These are phyloP conservation scores for Venturia effusa DNA, from an alignment of 2,329 filamentous ascomycete genomes.

Conservation along the genomic window DNA sequence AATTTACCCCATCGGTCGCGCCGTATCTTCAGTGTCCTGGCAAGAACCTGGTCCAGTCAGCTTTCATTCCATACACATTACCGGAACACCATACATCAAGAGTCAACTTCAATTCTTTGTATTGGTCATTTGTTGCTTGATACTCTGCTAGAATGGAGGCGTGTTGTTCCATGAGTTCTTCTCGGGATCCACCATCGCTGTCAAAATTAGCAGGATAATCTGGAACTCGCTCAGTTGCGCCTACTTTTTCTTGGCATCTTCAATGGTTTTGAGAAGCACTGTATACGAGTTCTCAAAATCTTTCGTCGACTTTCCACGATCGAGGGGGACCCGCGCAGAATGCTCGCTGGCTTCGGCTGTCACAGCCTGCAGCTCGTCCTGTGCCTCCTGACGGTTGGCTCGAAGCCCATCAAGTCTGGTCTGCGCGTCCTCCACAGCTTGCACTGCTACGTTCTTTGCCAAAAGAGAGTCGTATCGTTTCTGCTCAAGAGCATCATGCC, in stretches of 20 bases:
- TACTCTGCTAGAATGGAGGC: conserved; percentile 21
- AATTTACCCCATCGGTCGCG: conserved; percentile 70
- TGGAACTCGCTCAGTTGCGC: neutral
- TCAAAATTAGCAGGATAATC: neutral
- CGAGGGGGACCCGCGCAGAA: conserved; percentile 18
- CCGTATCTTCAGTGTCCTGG: conserved; percentile 55
- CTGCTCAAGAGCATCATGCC: conserved; percentile 15
- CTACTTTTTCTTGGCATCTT: conserved; percentile 19
- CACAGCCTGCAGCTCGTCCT: conserved; percentile 16
- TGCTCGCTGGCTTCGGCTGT: conserved; percentile 13
- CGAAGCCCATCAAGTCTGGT: conserved; percentile 20
- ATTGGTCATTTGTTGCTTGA: conserved; percentile 20
- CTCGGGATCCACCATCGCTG: conserved; percentile 18
- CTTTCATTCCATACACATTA: neutral
- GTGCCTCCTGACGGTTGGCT: conserved; percentile 19
- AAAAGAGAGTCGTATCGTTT: conserved; percentile 26
- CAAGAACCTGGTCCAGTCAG: conserved; percentile 32
- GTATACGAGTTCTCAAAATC: conserved; percentile 22
- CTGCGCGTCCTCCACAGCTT: conserved; percentile 24
- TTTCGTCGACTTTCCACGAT: conserved; percentile 21
- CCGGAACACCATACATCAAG: neutral
- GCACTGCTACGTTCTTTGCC: conserved; percentile 31
- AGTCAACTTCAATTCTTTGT: conserved; percentile 21
- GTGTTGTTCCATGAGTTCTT: conserved; percentile 19
- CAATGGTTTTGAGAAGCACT: conserved; percentile 20